These are phyloP conservation scores for Parathielavia appendiculata DNA, from an alignment of 495 filamentous ascomycete species.

Conservation along the genomic window DNA sequence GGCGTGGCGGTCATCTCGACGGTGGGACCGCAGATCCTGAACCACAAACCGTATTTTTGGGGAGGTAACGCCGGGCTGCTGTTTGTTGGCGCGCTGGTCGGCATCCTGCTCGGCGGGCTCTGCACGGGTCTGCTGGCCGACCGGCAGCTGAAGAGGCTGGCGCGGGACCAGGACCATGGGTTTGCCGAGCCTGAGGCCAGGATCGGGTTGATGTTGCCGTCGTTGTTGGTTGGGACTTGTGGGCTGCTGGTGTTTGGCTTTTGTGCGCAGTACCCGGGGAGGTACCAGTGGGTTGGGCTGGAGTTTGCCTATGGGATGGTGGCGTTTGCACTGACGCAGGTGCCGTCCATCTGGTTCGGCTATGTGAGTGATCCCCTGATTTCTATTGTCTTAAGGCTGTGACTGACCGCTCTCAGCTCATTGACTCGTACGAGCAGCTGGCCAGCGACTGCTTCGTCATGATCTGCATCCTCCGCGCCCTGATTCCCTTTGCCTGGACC, in stretches of 20 bases:
- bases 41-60: slow-evolving; percentile 25
- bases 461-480: slow-evolving; percentile 28
- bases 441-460: slow-evolving; percentile 36
- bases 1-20: slow-evolving; percentile 27
- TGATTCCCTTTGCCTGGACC: slow-evolving; percentile 31
- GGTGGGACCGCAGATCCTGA: slow-evolving; percentile 26
- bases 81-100: slow-evolving; percentile 27
- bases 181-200: slow-evolving; percentile 30
- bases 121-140: slow-evolving; percentile 22
- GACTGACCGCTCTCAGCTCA: slow-evolving; percentile 20
- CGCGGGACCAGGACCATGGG: slow-evolving; percentile 18
- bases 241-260: slow-evolving; percentile 32
- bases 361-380: slow-evolving; percentile 25
- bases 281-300: slow-evolving; percentile 28
- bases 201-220: slow-evolving; percentile 25
- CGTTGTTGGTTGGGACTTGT: slow-evolving; percentile 24
- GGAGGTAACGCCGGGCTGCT: slow-evolving; percentile 24
- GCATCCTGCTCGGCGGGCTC: slow-evolving; percentile 21
- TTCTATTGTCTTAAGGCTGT: neutral
- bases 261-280: slow-evolving; percentile 24
- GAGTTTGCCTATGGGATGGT: slow-evolving; percentile 32
- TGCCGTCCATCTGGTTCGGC: slow-evolving; percentile 29
- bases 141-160: slow-evolving; percentile 14
- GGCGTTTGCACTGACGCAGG: slow-evolving; percentile 29
- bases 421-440: slow-evolving; percentile 31